These are phyloP conservation scores for Botryobasidium botryosum DNA, from an alignment of 768 basidiomycete genomes.

Conservation along the genomic window DNA sequence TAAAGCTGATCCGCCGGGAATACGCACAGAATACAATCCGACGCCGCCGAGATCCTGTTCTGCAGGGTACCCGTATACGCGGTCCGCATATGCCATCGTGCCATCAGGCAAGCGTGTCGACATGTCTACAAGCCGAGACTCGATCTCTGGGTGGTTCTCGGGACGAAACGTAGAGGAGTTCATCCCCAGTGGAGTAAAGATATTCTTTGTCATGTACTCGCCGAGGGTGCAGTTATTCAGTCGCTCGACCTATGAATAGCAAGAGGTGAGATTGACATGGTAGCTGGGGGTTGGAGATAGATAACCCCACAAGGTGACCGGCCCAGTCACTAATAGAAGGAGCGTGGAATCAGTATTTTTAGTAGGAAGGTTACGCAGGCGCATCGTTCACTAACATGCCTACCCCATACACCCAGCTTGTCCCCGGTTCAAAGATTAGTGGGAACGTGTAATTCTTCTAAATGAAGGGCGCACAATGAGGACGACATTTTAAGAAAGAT, in stretches of 20 bases:
- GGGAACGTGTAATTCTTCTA: background rate
- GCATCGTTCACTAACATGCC: background rate
- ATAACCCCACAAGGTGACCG: background rate
- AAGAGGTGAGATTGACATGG: too few species aligned
- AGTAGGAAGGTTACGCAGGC: background rate
- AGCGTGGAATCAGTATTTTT: background rate
- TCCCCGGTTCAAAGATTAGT: background rate
- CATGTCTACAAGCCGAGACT: too few species aligned
- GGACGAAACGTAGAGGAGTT: background rate
- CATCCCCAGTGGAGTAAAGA: conserved; percentile 1
- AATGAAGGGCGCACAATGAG: background rate
- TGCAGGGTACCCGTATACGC: background rate
- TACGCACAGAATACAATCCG: background rate
- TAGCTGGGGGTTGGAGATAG: too few species aligned
- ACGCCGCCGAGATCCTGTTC: background rate
- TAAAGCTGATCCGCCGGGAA: background rate
- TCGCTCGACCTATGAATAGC: background rate
- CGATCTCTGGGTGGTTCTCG: too few species aligned
- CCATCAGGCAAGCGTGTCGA: too few species aligned
- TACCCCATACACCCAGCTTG: background rate
- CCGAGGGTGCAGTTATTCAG: too few species aligned
- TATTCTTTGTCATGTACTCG: conserved; percentile 1
- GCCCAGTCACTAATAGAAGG: conserved; percentile 1
- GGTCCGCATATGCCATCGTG: too few species aligned
- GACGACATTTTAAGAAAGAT: too few species aligned